Percentiles rank a stretch among this genome's conserved stretches.
Evolutionary conservation across 257 asterid species (phyloP).

Genomic region (Nicotiana benthamiana): DNA sequence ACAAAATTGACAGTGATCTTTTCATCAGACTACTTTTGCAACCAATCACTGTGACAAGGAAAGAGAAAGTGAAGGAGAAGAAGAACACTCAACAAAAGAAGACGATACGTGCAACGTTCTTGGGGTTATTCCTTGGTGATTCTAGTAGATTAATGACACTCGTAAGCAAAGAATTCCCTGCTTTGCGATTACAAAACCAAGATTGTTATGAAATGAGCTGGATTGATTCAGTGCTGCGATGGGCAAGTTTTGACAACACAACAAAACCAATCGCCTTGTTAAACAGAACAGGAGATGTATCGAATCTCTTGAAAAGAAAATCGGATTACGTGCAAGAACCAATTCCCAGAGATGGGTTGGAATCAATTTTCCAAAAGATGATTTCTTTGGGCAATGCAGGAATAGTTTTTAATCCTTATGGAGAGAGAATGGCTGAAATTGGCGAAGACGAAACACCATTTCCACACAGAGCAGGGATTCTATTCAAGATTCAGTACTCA

Average conservation of each 20-base stretch:
- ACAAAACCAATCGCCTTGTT: constrained; percentile 36
- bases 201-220: constrained; percentile 49
- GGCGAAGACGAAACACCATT: constrained; percentile 23
- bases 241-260: constrained; percentile 28
- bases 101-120: constrained; percentile 32
- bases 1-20: constrained; percentile 22
- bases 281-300: constrained; percentile 22
- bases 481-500: constrained; percentile 37
- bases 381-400: constrained; percentile 29
- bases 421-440: constrained; percentile 30
- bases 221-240: constrained; percentile 44
- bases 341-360: constrained; percentile 31
- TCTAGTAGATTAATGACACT: constrained; percentile 23
- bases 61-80: background rate
- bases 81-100: background rate
- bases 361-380: constrained; percentile 41
- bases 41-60: constrained; percentile 9
- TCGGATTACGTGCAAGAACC: constrained; percentile 49
- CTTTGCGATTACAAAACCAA: constrained; percentile 23
- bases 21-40: constrained; percentile 28
- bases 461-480: constrained; percentile 34
- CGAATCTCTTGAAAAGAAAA: constrained; percentile 34
- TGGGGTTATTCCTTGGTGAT: constrained; percentile 39
- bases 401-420: constrained; percentile 32
- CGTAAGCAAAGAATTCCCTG: constrained; percentile 27